Evolutionary conservation across 2,329 filamentous ascomycete genomes (phyloP), one percentile per base, ranked within the genome.

Genomic region (Chrysoporthe puriensis): DNA sequence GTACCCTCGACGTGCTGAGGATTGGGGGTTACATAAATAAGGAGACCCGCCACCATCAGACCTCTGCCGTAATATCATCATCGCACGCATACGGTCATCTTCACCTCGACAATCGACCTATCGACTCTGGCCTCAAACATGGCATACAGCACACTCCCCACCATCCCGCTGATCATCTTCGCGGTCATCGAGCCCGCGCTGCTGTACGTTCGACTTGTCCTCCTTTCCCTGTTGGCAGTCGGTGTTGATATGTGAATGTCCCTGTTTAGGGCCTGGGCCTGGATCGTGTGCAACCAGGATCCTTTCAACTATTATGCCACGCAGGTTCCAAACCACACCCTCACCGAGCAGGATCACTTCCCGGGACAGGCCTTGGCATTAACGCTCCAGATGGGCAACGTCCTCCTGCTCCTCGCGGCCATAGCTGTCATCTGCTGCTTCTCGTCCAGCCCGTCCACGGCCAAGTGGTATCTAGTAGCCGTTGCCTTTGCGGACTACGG

Each of bases 401-500:
- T 77, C 14, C 73, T 74, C 59, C 69, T 77, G 13, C 73, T 78
- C 18, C 73, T 78, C 3, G 77, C 74, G 2, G 73, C 72, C 3
- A 9, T 77, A 18, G 75, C 73, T 18, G 69, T 76, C 14, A 63
- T 76, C 42, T 77, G 74, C 70, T 74, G 71, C 70, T 77, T 74
- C 69, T 75, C 76, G 59, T 66, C 71, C 44, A 72, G 75, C 59
- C 64, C 72, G 2, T 34, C 62, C 26, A 72, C 73, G 1, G 70
- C 74, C 9, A 71, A 71, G 8, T 64, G 71, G 64, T 78, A 76
- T 54, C 72, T 78, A 1, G 46, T 73, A 6, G 72, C 69, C 16
- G 72, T 78, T 8, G 73, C 76, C 18, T 54, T 79, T 14, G 77
- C 76, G 3, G 77, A 79, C 67, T 77, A 75, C 63, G 77, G 77